phyloP scores from a whole-genome alignment of 305 asterid genomes.

The Andrographis paniculata region DNA sequence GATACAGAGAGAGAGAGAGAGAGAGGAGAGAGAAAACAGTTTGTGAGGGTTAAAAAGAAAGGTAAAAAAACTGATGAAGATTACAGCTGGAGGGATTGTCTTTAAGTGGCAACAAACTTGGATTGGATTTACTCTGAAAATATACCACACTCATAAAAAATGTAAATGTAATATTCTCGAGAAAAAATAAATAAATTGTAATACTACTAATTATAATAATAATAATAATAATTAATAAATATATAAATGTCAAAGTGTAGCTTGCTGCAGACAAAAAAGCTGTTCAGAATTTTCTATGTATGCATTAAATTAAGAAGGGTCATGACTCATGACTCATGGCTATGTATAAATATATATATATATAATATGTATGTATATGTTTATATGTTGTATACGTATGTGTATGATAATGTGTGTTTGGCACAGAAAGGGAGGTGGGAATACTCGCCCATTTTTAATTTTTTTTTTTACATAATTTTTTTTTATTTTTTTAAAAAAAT shows the following conservation, averaged over 20 bases:
- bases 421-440: too few species aligned
- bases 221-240: too few species aligned
- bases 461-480: too few species aligned
- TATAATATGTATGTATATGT: too few species aligned
- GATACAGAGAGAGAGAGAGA: too few species aligned
- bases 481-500: too few species aligned
- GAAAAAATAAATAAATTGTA: neutral
- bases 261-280: slow-evolving; percentile 32
- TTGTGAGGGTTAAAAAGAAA: neutral
- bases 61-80: neutral
- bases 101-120: slow-evolving; percentile 34
- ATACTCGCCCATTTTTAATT: too few species aligned
- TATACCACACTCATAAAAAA: slow-evolving; percentile 15
- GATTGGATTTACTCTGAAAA: slow-evolving; percentile 35
- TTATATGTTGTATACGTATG: too few species aligned
- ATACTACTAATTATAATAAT: too few species aligned
- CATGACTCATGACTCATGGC: too few species aligned
- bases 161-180: neutral
- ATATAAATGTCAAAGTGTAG: slow-evolving; percentile 15
- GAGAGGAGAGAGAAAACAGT: neutral
- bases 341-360: too few species aligned
- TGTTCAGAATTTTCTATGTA: slow-evolving; percentile 33
- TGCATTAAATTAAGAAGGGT: slow-evolving; percentile 27
- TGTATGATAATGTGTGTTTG: too few species aligned
- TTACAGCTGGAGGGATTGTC: slow-evolving; percentile 39